Base-by-base conservation (phyloP, 768 basidiomycete species). In the Piloderma croceum region DNA sequence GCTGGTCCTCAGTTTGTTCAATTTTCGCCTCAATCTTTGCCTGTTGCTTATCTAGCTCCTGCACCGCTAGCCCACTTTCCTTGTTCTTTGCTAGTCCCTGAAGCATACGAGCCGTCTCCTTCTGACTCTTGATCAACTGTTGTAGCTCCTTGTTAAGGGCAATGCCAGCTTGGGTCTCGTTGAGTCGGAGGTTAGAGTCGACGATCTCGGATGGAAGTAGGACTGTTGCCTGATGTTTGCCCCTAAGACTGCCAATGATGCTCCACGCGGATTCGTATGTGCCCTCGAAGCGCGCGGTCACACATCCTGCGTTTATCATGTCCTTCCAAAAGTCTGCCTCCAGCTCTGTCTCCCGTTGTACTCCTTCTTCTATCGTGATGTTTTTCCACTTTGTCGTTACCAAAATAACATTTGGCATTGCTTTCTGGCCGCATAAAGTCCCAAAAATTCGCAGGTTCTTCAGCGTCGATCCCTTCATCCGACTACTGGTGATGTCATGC, bases 351-450 rank as follows among this genome's bases (percentile, higher is more conserved):
- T 62, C 63, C 11, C 67, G 55, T 31, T 33, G 32, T 20, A 45
- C 29, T 4, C 60, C 64, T 4, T 49, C 44, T 0, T 21, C 32
- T 3, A 12, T 23, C 1, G 47, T 48, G 13, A 61, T 46, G 27
- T 54, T 53, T 43, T 61, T 60, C 67, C 66, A 70, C 60, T 63
- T 67, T 11, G 67, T 67, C 2, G 68, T 64, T 10, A 54, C 59
- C 11, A 70, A 43, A 12, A 60, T 42, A 4, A 70, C 60, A 9
- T 59, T 59, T 1, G 45, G 44, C n/a, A 62, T 36, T 45, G 65
- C 36, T 44, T 51, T 36, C 42, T 41, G 13, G 42, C 62, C 58
- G 18, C 60, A 61, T 3, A 60, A 18, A 27, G 49, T 37, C 29
- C 29, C 31, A 35, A 70, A 66, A 48, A 64, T 52, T 4, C 48